Conservation (phyloP, 257 asterid species). For the Solanum gracilifrons region DNA sequence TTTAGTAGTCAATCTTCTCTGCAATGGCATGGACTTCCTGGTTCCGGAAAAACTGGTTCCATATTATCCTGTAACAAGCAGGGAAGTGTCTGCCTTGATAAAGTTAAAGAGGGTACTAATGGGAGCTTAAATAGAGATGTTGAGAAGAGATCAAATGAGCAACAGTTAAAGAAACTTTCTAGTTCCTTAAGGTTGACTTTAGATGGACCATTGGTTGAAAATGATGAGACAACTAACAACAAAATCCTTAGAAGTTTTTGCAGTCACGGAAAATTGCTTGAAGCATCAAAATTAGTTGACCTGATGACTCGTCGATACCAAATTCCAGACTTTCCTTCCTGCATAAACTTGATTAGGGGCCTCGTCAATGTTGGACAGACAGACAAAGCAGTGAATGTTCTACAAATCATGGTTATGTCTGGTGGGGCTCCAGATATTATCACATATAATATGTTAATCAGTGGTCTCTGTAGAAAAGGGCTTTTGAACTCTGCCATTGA, state of each 20-base stretch:
- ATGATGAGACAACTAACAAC: conserved; percentile 62
- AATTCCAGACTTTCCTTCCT: conserved; percentile 57
- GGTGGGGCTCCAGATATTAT: conserved; percentile 87
- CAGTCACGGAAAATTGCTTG: conserved; percentile 42
- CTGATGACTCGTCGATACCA: conserved; percentile 74
- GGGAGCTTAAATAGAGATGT: conserved; percentile 10
- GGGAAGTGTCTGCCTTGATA: conserved; percentile 28
- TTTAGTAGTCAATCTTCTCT: conserved; percentile 8
- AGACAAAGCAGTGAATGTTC: conserved; percentile 52
- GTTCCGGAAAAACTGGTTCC: conserved; percentile 14
- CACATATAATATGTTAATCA: conserved; percentile 77
- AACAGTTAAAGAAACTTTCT: conserved; percentile 17
- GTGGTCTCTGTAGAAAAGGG: conserved; percentile 66
- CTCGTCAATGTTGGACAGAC: conserved; percentile 39
- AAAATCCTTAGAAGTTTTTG: conserved; percentile 55
- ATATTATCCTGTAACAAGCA: conserved; percentile 21
- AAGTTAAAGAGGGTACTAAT: conserved; percentile 13
- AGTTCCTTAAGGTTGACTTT: conserved; percentile 14
- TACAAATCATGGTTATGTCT: conserved; percentile 65
- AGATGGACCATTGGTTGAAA: conserved; percentile 40
- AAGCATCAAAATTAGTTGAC: conserved; percentile 53
- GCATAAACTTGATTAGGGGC: conserved; percentile 76
- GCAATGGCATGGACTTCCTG: conserved; percentile 12
- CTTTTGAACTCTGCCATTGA: conserved; percentile 40
- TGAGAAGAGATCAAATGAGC: conserved; percentile 14